Conservation (phyloP, 2,329 filamentous ascomycete species). For the Botrytis medusae region DNA sequence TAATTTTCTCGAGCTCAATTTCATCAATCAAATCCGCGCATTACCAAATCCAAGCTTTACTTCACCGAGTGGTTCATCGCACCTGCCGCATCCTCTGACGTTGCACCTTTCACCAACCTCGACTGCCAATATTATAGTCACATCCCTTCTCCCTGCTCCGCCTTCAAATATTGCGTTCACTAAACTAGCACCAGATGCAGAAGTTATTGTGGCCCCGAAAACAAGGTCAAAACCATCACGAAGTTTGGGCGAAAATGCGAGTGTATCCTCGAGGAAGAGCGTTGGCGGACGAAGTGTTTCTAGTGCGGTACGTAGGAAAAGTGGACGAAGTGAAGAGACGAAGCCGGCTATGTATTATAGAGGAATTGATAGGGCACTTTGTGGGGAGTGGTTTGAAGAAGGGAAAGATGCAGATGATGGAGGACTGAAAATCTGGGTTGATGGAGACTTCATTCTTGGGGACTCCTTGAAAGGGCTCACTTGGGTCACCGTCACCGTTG, state of each 20-base stretch:
- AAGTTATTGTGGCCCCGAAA: slow-evolving; percentile 97
- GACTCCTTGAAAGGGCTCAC: slow-evolving; percentile 73
- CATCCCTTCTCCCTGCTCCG: slow-evolving; percentile 75
- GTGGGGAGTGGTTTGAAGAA: slow-evolving; percentile 71
- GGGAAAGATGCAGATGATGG: slow-evolving; percentile 55
- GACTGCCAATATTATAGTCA: slow-evolving; percentile 85
- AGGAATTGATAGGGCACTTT: slow-evolving; percentile 69
- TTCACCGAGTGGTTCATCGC: slow-evolving; percentile 49
- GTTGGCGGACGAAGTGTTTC: slow-evolving; percentile 69
- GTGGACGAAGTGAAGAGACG: slow-evolving; percentile 62
- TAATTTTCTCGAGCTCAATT: slow-evolving; percentile 90
- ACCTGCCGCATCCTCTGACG: slow-evolving; percentile 74
- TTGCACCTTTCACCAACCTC: slow-evolving; percentile 94
- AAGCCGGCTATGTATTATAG: slow-evolving; percentile 73
- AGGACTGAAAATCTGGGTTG: slow-evolving; percentile 78
- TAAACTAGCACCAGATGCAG: slow-evolving; percentile 89
- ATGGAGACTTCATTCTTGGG: slow-evolving; percentile 70
- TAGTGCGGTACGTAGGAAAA: slow-evolving; percentile 65
- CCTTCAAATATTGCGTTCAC: slow-evolving; percentile 73
- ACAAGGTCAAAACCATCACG: slow-evolving; percentile 69
- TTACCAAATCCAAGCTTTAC: slow-evolving; percentile 79
- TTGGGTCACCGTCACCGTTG: slow-evolving; percentile 81
- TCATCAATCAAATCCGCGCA: slow-evolving; percentile 88
- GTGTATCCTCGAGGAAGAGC: slow-evolving; percentile 76
- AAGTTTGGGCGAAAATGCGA: slow-evolving; percentile 71